Evolutionary conservation across 2,329 filamentous ascomycete species (phyloP), one percentile per base, ranked within the genome.

Genomic region (Aaosphaeria arxii): DNA sequence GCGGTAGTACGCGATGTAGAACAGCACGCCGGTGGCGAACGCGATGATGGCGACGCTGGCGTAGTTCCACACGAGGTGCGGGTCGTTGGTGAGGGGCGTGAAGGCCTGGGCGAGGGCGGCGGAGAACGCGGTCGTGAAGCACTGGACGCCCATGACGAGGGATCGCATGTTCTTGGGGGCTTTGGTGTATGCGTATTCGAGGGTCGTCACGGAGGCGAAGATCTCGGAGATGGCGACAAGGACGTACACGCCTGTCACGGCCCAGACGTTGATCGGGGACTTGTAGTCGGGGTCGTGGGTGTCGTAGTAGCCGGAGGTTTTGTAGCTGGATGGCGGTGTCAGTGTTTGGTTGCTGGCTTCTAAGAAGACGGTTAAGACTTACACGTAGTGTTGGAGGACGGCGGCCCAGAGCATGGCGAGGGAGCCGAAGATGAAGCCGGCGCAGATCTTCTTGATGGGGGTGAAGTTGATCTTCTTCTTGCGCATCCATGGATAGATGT

Each of bases 181-280:
- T 69, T 89, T 88, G 60, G 84, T 87, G 70, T 84, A 89, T 13
- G 85, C 86, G 56, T 89, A 88, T 64, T 89, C 86, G 7, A 87
- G 77, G 51, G 82, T 82, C 1, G 85, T 87, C 51, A 89, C 83
- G 7, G 81, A 85, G 42, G 81, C 81, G 59, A 85, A 81, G 48
- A 85, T 83, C 63, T 86, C 82, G 0, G 80, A 75, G 11, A 82
- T 67, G 17, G 77, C 81, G 30, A 83, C 80, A 42, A 84, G 74
- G 5, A 75, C 65, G 56, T 81, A 79, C 32, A 75, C 71, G 24
- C 76, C 74, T 1, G 77, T 68, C 51, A 81, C 77, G 47, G 75
- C 71, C 61, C 78, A 79, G 36, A 84, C 80, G 56, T 81, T 76
- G 31, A 84, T 72, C 41, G 74, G 62, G 1, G 66, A 60, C 52